phyloP scores from a whole-genome alignment of 345 rosid species.

The Linum tenue region DNA sequence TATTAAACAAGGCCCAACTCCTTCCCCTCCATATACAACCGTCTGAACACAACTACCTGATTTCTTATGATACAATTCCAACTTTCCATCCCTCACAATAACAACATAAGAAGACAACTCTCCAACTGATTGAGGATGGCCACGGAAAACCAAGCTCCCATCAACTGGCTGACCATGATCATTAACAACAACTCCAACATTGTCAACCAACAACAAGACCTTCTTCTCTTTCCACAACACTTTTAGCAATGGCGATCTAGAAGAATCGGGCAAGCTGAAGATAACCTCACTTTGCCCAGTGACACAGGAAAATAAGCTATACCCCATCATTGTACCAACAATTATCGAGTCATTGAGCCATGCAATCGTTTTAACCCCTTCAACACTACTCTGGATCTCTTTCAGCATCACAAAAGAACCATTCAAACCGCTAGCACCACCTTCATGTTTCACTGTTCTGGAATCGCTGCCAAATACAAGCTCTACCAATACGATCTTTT shows the following conservation, averaged over 20 bases:
- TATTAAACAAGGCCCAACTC: constrained; percentile 44
- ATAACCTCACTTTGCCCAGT: constrained; percentile 79
- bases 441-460: constrained; percentile 17
- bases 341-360: constrained; percentile 93
- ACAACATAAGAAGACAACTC: constrained; percentile 59
- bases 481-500: constrained; percentile 55
- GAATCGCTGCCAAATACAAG: constrained; percentile 26
- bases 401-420: constrained; percentile 57
- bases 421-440: constrained; percentile 25
- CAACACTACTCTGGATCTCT: constrained; percentile 57
- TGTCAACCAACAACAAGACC: constrained; percentile 78
- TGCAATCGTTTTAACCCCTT: constrained; percentile 60
- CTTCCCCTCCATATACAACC: constrained; percentile 62
- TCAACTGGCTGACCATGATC: constrained; percentile 80
- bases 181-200: constrained; percentile 76
- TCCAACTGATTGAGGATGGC: constrained; percentile 56
- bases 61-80: constrained; percentile 84
- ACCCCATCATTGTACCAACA: constrained; percentile 55
- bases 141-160: constrained; percentile 83
- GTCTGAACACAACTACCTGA: constrained; percentile 69
- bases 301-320: constrained; percentile 68
- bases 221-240: constrained; percentile 62
- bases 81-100: constrained; percentile 63
- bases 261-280: constrained; percentile 66
- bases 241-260: constrained; percentile 52